phyloP scores from a whole-genome alignment of 345 rosid genomes.

The Alliaria petiolata region DNA sequence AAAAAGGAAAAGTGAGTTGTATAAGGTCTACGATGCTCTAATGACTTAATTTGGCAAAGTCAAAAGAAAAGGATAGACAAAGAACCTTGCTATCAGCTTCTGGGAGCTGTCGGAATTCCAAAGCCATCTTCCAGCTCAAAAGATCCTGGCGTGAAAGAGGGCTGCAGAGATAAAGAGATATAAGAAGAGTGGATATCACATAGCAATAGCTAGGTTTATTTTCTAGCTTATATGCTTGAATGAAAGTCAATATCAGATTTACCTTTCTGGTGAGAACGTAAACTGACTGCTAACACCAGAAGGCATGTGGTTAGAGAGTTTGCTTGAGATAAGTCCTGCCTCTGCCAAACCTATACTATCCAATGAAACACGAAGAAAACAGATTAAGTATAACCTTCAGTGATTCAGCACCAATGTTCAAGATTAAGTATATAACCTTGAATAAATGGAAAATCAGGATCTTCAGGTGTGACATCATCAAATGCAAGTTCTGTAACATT shows the following conservation, averaged over 20 bases:
- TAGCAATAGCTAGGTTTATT: background rate
- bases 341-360: conserved; percentile 87
- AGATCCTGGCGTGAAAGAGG: conserved; percentile 93
- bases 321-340: conserved; percentile 94
- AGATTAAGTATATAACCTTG: conserved; percentile 65
- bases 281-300: conserved; percentile 40
- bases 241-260: too few relatives aligned
- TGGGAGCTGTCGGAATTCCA: conserved; percentile 79
- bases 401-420: background rate
- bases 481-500: conserved; percentile 88
- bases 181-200: too few relatives aligned
- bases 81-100: conserved; percentile 78
- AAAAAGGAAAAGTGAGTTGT: conserved; percentile 3
- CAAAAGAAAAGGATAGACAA: background rate
- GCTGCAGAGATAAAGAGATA: conserved; percentile 44
- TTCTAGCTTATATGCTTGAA: too few relatives aligned
- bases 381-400: background rate
- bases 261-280: conserved; percentile 82
- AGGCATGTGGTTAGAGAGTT: conserved; percentile 60
- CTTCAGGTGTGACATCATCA: conserved; percentile 78
- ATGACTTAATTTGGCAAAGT: background rate
- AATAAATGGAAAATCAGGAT: conserved; percentile 88
- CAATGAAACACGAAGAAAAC: conserved; percentile 17
- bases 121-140: conserved; percentile 94
- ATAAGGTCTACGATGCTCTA: background rate